Evolutionary conservation across 2,329 filamentous ascomycete species (phyloP), one percentile per base, ranked within the genome.

Genomic region (Fusarium protoensiforme): DNA sequence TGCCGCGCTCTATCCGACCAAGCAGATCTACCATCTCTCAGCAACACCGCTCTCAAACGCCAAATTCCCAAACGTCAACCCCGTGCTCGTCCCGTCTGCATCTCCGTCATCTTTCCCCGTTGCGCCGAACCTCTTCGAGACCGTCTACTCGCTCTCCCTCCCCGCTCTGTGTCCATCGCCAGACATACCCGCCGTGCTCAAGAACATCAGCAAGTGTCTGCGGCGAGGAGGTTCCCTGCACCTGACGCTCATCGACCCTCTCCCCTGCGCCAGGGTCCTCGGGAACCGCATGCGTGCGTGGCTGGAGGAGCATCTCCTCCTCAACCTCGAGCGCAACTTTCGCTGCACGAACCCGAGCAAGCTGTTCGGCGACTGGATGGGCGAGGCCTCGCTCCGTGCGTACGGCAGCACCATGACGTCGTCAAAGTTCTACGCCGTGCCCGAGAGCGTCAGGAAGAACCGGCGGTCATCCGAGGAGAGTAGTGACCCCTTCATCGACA

Each of bases 241-340:
- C 67, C 80, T 93, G 18, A 87, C 87, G 0, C 81, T 93, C 20
- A 88, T 93, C 71, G 90, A 93, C 65, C 90, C 92, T 0, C 82
- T 88, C 9, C 92, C 92, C 0, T 83, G 87, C 1, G 81, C 87
- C 5, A 81, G 84, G 2, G 90, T 87, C 0, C 83, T 90, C 27
- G 92, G 92, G 0, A 89, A 89, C 0, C 81, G 83, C 2, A 81
- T 93, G 77, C 84, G 87, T 38, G 79, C 83, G 1, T 93, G 92
- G 92, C 82, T 93, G 3, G 89, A 92, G 48, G 84, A 88, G 5
- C 84, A 92, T 60, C 83, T 93, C 0, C 78, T 92, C 2, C 79
- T 88, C 8, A 91, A 91, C 65, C 80, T 93, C 0, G 88, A 91
- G 76, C 84, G 84, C 24, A 83, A 87, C 18, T 91, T 89, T 64